A percentile compares a stretch with the other conserved stretches of the same genome.
Conservation (phyloP, 352 stramenopile genomes). For the Peronospora belbahrii region DNA sequence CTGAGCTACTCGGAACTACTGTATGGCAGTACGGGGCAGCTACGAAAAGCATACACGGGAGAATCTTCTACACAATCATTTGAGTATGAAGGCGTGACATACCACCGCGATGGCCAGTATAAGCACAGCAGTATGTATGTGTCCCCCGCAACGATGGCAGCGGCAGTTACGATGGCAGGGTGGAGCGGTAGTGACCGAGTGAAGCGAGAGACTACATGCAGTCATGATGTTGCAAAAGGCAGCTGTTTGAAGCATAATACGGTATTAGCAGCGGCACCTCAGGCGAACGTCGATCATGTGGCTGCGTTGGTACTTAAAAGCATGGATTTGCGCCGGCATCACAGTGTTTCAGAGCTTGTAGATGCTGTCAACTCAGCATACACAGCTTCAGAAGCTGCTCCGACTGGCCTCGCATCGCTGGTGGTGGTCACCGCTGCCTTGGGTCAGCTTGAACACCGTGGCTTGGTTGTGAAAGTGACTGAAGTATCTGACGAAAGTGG, state of each 20-base stretch:
- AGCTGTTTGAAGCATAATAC: constrained; percentile 7
- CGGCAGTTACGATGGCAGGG: constrained; percentile 20
- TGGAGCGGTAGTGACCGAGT: constrained; percentile 28
- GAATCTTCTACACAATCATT: constrained; percentile 76
- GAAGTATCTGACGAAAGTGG: constrained; percentile 14
- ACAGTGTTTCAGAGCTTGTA: constrained; percentile 50
- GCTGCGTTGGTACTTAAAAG: constrained; percentile 37
- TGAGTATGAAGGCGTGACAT: constrained; percentile 60
- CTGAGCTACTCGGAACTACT: constrained; percentile 78
- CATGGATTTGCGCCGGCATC: constrained; percentile 51
- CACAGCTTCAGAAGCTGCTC: constrained; percentile 1
- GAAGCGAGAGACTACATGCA: constrained; percentile 14
- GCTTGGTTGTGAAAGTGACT: constrained; percentile 43
- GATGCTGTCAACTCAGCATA: constrained; percentile 32
- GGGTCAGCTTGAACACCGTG: constrained; percentile 39
- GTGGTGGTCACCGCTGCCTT: constrained; percentile 51
- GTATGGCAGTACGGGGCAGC: constrained; percentile 68
- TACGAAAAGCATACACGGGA: constrained; percentile 74
- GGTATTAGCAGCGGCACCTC: constrained; percentile 2
- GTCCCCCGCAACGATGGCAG: constrained; percentile 32
- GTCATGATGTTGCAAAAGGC: neutral
- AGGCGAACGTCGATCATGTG: constrained; percentile 37
- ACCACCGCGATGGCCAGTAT: constrained; percentile 75
- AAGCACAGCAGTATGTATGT: constrained; percentile 78
- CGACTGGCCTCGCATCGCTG: constrained; percentile 28